Evolutionary conservation across 1,284 basidiomycete species (phyloP).

Genomic region (Pascua sp.): DNA sequence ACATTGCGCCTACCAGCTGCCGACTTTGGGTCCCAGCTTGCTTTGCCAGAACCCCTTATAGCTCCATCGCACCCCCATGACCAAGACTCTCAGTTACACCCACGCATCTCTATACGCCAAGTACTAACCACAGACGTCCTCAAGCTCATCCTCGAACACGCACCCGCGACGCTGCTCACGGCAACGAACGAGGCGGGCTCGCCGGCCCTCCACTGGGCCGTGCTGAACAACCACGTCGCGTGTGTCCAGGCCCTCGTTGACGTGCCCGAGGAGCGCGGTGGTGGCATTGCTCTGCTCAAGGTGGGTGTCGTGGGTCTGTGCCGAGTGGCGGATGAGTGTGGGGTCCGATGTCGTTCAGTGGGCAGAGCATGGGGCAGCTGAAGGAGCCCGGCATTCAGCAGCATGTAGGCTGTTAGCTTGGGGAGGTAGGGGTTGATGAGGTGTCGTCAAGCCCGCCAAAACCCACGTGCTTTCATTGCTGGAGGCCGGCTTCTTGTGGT

Average conservation of each 20-base stretch:
- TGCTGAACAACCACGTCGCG: conserved; percentile 70
- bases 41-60: no score
- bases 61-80: background rate
- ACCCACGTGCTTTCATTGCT: no score
- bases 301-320: conserved; percentile 23
- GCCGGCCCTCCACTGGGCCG: conserved; percentile 83
- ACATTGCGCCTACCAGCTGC: no score
- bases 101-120: background rate
- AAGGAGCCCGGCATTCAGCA: background rate
- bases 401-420: no score
- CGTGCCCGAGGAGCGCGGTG: conserved; percentile 42
- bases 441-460: no score
- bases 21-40: no score
- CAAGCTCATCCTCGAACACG: conserved; percentile 47
- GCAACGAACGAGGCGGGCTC: conserved; percentile 66
- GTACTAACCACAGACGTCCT: conserved; percentile 13
- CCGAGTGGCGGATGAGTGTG: no score
- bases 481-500: background rate
- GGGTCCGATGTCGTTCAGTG: no score
- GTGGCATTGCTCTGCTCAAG: conserved; percentile 43
- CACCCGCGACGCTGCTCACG: conserved; percentile 60
- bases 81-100: background rate
- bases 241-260: conserved; percentile 64
- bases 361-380: background rate
- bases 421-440: no score